Base-by-base conservation (phyloP, 225 moss, liverwort and hornwort genomes). In the Rhytidiadelphus loreus region DNA sequence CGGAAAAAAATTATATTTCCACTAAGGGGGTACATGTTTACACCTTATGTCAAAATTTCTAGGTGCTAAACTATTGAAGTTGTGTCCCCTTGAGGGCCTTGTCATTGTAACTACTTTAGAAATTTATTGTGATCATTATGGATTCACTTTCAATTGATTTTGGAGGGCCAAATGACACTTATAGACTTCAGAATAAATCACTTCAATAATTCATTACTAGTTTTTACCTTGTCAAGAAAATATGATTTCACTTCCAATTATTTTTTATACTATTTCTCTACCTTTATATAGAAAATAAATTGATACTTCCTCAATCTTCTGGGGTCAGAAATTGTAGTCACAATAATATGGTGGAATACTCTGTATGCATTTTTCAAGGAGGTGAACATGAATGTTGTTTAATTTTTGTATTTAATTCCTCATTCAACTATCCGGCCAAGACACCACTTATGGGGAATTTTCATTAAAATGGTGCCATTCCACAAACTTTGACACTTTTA, bases 121-220 rank as follows among this genome's bases (percentile, higher is more conserved):
- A 72, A 43, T 71, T 71, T 16, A 41, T 29, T 72, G 29, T 17
- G 6, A 28, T 8, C 25, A 26, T 43, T 28, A 10, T 3, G 5
- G 11, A 73, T 46, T 18, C 18, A 17, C 10, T 46, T 73, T 73
- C 11, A 18, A 17, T 1, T 17, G 7, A 46, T 46, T 68, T 73
- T 29, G 1, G 29, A 0, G 29, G 17, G 46, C 2, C 11, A 3
- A 69, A 4, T 44, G 29, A 9, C 18, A 29, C 17, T 17, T 17
- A 11, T 6, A 1, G 8, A 6, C 17, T 72, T 72, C 1, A 46
- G 0, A 3, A 10, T 28, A 72, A 8, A 2, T 44, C 11, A 11
- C 29, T 29, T 72, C 9, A 29, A 17, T 29, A 44, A 28, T 72
- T 72, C 35, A 35, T 76, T 35, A 5, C 14, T 77, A 53, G 0